Evolutionary conservation across 169 alveolate genomes (phyloP).

Genomic region (Neospora caninum): DNA sequence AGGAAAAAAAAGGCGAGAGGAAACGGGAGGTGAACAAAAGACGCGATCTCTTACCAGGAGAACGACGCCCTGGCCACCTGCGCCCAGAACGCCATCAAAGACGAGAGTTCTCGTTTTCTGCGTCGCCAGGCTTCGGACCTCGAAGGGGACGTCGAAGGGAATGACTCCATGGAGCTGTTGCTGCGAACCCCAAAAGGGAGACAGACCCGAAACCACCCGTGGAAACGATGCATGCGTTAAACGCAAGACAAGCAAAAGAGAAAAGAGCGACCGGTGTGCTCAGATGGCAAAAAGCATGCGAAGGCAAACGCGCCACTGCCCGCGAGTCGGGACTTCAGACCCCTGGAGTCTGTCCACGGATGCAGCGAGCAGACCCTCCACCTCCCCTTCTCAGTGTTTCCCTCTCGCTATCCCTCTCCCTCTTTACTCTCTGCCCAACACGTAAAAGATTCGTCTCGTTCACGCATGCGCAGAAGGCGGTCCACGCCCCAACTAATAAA

Average conservation of each 20-base stretch:
- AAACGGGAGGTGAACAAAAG: neutral
- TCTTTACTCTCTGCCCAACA: too few relatives aligned
- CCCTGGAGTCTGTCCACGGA: too few relatives aligned
- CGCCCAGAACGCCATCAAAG: constrained; percentile 27
- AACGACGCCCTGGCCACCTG: constrained; percentile 54
- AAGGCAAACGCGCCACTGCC: too few relatives aligned
- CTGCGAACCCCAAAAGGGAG: neutral
- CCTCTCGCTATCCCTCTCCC: too few relatives aligned
- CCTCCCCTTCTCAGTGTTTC: too few relatives aligned
- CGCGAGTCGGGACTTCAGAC: too few relatives aligned
- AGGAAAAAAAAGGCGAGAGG: neutral
- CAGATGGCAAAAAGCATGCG: too few relatives aligned
- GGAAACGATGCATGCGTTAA: neutral
- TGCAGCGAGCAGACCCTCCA: too few relatives aligned
- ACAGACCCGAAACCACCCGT: neutral
- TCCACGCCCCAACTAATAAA: too few relatives aligned
- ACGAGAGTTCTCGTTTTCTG: neutral
- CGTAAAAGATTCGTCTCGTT: too few relatives aligned
- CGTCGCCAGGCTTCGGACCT: constrained; percentile 43
- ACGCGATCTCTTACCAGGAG: constrained; percentile 5
- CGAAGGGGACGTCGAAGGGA: constrained; percentile 36
- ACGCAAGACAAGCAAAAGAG: neutral
- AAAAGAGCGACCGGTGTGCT: neutral
- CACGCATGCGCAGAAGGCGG: too few relatives aligned
- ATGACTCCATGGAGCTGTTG: neutral